Evolutionary conservation across 1,284 basidiomycete species (phyloP).

Genomic region (Retiboletus flavoniger): DNA sequence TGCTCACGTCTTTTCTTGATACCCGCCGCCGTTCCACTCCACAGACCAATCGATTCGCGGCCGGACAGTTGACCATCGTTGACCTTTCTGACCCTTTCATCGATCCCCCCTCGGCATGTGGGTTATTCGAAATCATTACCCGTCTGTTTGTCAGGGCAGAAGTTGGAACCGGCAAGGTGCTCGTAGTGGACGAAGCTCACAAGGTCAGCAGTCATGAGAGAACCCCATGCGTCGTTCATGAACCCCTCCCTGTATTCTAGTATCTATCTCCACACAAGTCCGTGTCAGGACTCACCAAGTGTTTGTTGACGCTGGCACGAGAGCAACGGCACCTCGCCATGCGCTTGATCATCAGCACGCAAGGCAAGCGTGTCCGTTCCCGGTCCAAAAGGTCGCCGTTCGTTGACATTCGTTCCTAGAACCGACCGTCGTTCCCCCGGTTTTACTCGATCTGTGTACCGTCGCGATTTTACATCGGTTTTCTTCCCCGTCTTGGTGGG

Average conservation of each 20-base stretch:
- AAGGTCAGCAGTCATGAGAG: conserved; percentile 47
- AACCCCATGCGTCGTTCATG: background rate
- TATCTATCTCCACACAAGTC: conserved; percentile 53
- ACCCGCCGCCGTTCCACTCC: conserved; percentile 19
- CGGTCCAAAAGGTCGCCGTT: background rate
- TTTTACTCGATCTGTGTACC: conserved; percentile 66
- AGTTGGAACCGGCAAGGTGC: conserved; percentile 63
- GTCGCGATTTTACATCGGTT: conserved; percentile 68
- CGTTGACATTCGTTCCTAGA: conserved; percentile 41
- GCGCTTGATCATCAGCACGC: conserved; percentile 71
- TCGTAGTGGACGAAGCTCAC: conserved; percentile 74
- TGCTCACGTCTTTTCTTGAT: conserved; percentile 54
- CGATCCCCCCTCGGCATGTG: conserved; percentile 62
- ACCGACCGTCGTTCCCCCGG: conserved; percentile 67
- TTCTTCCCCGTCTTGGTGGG: conserved; percentile 72
- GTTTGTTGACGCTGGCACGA: conserved; percentile 57
- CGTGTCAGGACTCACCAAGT: conserved; percentile 54
- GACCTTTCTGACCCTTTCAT: conserved; percentile 74
- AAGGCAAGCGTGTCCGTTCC: conserved; percentile 42
- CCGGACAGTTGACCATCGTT: conserved; percentile 59
- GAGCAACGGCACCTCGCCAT: conserved; percentile 72
- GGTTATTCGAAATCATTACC: conserved; percentile 66
- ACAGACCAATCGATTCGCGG: conserved; percentile 40
- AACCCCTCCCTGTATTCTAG: conserved; percentile 35
- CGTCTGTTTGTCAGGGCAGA: conserved; percentile 64